Base-by-base conservation (phyloP, 805 yeast species). In the Cyberlindnera mycetangii region DNA sequence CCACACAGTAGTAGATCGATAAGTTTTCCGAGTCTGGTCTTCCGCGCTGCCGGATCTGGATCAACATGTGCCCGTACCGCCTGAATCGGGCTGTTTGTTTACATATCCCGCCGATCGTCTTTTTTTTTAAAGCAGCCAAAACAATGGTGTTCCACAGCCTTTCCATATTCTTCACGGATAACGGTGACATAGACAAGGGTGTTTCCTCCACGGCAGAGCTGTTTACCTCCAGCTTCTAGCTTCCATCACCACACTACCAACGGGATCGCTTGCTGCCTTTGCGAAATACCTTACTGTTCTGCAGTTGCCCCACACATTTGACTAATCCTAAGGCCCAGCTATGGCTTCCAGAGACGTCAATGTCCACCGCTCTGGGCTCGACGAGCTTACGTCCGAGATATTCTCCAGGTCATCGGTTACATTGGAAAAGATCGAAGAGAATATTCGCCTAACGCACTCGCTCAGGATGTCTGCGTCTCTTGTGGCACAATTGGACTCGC, bases 391-490 rank as follows among this genome's bases (percentile, higher is more conserved):
- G 0, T 45, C 47, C 1, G 56, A 51, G 19, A 51, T 58, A 34
- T 36, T 59, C 3, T 32, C 42, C 8, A 54, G 41, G 47, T 57
- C 63, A 1, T 30, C 48, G 3, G 6, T 30, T 3, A 49, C 54
- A 1, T 48, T 59, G 2, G 50, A 41, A 21, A 52, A 47, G 39
- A 56, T 58, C 35, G 60, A 59, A 25, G 57, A 55, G 24, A 56
- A 43, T 28, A 49, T 58, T 41, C 47, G 48, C 11, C 48, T 51
- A 14, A 54, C 59, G 1, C 58, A 53, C 30, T 39, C 53, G 5
- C 37, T 53, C n/a, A 41, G 56, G 40, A 32, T 48, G 11, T 52
- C 59, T 9, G 44, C 32, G 8, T 34, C 60, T 6, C 32, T 47
- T 21, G 45, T 51, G n/a, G 42, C 52, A 1, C 47, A 45, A 19